Evolutionary conservation across 1,139 yeast species (phyloP).

Genomic region (Magnusiomyces fungicola): DNA sequence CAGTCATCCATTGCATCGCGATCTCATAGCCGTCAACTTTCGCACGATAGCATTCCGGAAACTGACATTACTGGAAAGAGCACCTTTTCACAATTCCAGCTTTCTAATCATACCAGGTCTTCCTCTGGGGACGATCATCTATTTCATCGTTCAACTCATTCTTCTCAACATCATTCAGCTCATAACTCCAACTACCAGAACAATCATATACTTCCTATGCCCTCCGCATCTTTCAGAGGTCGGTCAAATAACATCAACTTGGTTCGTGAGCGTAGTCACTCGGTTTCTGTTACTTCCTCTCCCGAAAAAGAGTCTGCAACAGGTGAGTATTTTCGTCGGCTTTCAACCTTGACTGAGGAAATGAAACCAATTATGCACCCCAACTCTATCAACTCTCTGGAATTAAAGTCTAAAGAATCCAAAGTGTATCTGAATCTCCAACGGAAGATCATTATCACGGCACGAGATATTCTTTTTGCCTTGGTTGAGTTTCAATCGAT

Average conservation of each 20-base stretch:
- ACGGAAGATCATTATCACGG: constrained; percentile 28
- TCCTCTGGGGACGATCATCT: not conserved
- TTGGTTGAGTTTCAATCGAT: constrained; percentile 67
- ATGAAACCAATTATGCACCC: constrained; percentile 11
- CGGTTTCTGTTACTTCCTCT: constrained; percentile 18
- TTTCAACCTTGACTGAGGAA: constrained; percentile 51
- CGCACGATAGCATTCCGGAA: not conserved
- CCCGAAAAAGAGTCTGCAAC: constrained; percentile 29
- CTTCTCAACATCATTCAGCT: not conserved
- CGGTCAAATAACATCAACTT: not conserved
- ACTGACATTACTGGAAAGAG: no score
- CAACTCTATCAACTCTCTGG: not conserved
- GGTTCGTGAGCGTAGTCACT: constrained; percentile 15
- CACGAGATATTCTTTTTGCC: constrained; percentile 33
- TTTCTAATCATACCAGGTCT: not conserved
- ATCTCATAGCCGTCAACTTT: not conserved
- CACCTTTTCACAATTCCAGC: no score
- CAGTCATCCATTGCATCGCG: not conserved
- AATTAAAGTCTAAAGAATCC: constrained; percentile 12
- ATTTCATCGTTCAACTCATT: no score
- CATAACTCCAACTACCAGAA: not conserved
- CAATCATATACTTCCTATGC: constrained; percentile 1
- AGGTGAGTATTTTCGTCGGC: constrained; percentile 60
- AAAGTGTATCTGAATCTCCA: constrained; percentile 8
- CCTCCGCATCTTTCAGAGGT: not conserved